Conservation (phyloP, 306 rosid species). For the Prunus davidiana region DNA sequence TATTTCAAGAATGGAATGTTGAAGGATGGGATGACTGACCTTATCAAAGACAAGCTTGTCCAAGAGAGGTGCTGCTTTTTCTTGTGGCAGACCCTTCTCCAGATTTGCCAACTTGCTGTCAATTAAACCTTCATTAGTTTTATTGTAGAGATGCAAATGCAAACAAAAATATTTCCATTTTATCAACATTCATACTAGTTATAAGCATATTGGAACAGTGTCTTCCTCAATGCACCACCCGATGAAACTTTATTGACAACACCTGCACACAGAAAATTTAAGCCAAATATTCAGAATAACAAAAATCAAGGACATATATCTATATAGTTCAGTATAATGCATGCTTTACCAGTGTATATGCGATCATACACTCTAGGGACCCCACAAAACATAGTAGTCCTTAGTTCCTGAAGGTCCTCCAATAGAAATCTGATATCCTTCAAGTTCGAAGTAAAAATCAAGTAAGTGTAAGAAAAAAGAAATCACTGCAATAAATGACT, state of each 20-base stretch:
- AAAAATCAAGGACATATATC: slow-evolving; percentile 6
- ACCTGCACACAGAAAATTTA: slow-evolving; percentile 42
- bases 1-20: not conserved
- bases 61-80: slow-evolving; percentile 77
- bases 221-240: slow-evolving; percentile 52
- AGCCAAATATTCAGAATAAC: slow-evolving; percentile 14
- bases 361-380: slow-evolving; percentile 93
- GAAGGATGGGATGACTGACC: slow-evolving; percentile 34
- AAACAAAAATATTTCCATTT: not conserved
- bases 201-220: slow-evolving; percentile 68
- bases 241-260: slow-evolving; percentile 56
- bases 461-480: slow-evolving; percentile 1
- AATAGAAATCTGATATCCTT: slow-evolving; percentile 82
- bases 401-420: slow-evolving; percentile 76
- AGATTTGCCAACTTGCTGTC: slow-evolving; percentile 68
- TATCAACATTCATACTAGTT: slow-evolving; percentile 51
- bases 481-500: not conserved
- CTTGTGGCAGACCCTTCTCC: slow-evolving; percentile 75
- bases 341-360: slow-evolving; percentile 49
- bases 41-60: slow-evolving; percentile 82
- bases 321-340: not conserved
- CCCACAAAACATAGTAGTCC: slow-evolving; percentile 78
- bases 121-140: slow-evolving; percentile 31
- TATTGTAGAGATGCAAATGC: slow-evolving; percentile 17
- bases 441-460: slow-evolving; percentile 19